Conservation (phyloP, 1,284 basidiomycete genomes). For the Somion occarium region DNA sequence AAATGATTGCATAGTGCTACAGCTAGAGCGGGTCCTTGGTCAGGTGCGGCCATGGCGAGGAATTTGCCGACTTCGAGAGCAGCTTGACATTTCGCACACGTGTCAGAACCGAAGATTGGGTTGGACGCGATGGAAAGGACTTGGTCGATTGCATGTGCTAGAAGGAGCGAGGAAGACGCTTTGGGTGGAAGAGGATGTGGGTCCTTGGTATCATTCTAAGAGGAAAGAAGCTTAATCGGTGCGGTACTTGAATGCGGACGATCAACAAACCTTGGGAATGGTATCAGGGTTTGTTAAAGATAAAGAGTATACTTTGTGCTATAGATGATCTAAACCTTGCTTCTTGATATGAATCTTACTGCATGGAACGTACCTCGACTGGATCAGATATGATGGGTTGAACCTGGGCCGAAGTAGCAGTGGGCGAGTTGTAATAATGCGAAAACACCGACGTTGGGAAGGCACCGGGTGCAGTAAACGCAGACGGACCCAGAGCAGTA, state of each 20-base stretch:
- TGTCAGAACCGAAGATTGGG: slow-evolving; percentile 43
- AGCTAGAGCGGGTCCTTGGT: slow-evolving; percentile 53
- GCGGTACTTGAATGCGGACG: neutral
- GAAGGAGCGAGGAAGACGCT: slow-evolving; percentile 38
- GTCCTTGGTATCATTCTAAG: slow-evolving; percentile 51
- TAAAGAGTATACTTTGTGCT: slow-evolving; percentile 55
- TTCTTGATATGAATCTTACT: neutral
- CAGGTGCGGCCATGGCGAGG: slow-evolving; percentile 59
- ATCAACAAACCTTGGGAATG: slow-evolving; percentile 45
- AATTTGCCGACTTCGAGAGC: slow-evolving; percentile 63
- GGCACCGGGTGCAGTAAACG: slow-evolving; percentile 53
- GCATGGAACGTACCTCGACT: slow-evolving; percentile 40
- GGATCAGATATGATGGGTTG: slow-evolving; percentile 71
- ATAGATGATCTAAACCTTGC: slow-evolving; percentile 3
- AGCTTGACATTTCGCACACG: slow-evolving; percentile 61
- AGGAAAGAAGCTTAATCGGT: too few species aligned
- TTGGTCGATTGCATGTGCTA: slow-evolving; percentile 48
- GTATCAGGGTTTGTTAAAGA: slow-evolving; percentile 53
- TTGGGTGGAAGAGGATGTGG: slow-evolving; percentile 60
- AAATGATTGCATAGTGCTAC: slow-evolving; percentile 60
- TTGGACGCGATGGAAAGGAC: slow-evolving; percentile 48
- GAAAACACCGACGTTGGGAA: slow-evolving; percentile 61
- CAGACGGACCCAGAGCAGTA: slow-evolving; percentile 33
- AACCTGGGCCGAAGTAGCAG: slow-evolving; percentile 60
- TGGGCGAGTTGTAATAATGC: slow-evolving; percentile 70